Base-by-base conservation (phyloP, 2,329 filamentous ascomycete genomes). In the Onygena corvina region DNA sequence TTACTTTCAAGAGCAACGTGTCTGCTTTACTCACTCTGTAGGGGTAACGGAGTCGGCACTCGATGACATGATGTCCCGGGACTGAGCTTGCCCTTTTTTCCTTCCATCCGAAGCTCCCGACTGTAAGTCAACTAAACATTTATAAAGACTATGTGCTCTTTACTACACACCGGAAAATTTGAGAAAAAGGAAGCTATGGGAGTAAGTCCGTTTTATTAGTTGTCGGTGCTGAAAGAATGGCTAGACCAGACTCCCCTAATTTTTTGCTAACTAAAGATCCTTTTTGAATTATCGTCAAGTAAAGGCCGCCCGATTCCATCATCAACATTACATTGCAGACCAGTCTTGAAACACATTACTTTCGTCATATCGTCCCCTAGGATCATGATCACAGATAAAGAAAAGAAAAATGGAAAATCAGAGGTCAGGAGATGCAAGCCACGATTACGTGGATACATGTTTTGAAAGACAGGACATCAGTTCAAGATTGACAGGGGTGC, bases 241-340 rank as follows among this genome's bases (percentile, higher is more conserved):
- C 38, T 42, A 42, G 38, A 42, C 38, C 38, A 42, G 38, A 42
- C 38, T 42, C 38, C 16, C 38, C 38, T 27, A 42, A 27, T 42
- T 42, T n/a, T 40, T 42, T 42, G 38, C 38, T 42, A 42, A 42
- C 38, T 42, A 42, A 27, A 42, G 38, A 42, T 42, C 38, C 38
- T 27, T 38, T n/a, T 27, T 42, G 38, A 42, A 25, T 25, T 25
- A 42, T 23, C 11, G 38, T 25, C n/a, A 42, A 42, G 21, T 6
- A 11, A 42, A 42, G 38, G 38, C 21, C 20, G 38, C 21, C 21
- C 16, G 12, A 12, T 25, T 42, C 21, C 44, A 29, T 31, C 44
- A 31, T 21, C 27, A 30, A 14, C 42, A 30, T 33, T 20, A 46
- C 44, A 30, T 46, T 31, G 30, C 38, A 25, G n/a, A 14, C 20